phyloP scores from a whole-genome alignment of 352 stramenopile species.

The Phytophthora citrophthora region DNA sequence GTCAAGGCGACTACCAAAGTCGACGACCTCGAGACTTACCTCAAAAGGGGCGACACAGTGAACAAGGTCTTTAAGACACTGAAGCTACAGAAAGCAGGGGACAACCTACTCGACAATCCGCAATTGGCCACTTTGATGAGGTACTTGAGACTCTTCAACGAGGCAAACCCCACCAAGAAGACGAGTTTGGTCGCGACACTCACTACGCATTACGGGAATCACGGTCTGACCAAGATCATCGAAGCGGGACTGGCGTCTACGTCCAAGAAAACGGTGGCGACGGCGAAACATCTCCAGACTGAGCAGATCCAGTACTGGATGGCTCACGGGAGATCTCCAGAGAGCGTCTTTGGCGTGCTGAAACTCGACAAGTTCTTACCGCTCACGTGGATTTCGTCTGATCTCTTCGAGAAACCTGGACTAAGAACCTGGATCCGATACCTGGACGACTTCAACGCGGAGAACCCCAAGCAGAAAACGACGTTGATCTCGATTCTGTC shows the following conservation, averaged over 20 bases:
- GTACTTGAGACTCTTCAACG: constrained; percentile 22
- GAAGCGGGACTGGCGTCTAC: constrained; percentile 8
- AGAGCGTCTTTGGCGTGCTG: constrained; percentile 3
- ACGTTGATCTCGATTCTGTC: constrained; percentile 4
- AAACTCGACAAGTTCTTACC: constrained; percentile 8
- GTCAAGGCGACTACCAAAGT: constrained; percentile 6
- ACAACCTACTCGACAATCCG: constrained; percentile 4
- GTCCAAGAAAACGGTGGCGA: background rate
- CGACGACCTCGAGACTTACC: constrained; percentile 4
- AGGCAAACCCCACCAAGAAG: constrained; percentile 12
- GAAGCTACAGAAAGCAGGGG: constrained; percentile 16
- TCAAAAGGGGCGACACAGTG: constrained; percentile 9
- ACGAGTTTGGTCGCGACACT: constrained; percentile 18
- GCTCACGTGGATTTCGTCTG: background rate
- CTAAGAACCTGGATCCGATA: constrained; percentile 13
- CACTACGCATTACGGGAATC: constrained; percentile 10
- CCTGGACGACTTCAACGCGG: constrained; percentile 13
- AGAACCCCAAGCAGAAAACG: constrained; percentile 10
- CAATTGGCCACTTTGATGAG: constrained; percentile 2
- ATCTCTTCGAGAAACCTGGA: constrained; percentile 11
- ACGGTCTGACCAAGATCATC: constrained; percentile 17
- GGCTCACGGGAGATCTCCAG: background rate
- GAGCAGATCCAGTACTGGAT: constrained; percentile 19
- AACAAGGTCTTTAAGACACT: constrained; percentile 13
- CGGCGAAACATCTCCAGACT: constrained; percentile 5